Evolutionary conservation across 108 stramenopile species (phyloP).

Genomic region (Schizochytrium sp.): DNA sequence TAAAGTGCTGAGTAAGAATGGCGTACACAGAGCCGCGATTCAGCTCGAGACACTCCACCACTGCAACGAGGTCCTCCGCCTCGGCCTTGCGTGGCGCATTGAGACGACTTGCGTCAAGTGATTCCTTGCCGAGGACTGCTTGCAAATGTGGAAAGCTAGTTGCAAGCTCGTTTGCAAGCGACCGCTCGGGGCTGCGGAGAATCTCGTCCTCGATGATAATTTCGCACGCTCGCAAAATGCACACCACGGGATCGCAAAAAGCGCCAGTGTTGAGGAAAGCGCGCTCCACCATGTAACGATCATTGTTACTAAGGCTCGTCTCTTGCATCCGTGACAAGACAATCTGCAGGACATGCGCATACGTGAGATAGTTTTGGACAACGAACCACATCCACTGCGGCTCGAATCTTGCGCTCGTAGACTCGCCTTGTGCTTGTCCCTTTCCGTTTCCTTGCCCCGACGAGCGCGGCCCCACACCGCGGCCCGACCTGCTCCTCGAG

Average conservation of each 20-base stretch:
- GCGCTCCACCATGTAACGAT: not conserved
- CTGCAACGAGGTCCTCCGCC: not conserved
- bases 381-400: slow-evolving; percentile 15
- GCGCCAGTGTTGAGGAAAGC: not conserved
- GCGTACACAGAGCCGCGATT: not conserved
- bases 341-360: not conserved
- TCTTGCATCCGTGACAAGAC: not conserved
- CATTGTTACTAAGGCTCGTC: not conserved
- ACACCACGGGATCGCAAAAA: not conserved
- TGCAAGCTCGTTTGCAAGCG: not conserved
- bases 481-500: no score
- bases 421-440: not conserved
- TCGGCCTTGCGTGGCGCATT: not conserved
- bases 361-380: not conserved
- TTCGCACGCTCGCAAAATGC: not conserved
- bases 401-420: not conserved
- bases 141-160: not conserved
- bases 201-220: not conserved
- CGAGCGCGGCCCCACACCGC: not conserved
- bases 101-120: not conserved
- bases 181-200: not conserved
- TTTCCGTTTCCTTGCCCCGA: not conserved
- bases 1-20: not conserved
- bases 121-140: not conserved
- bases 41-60: not conserved